phyloP scores from a whole-genome alignment of 352 stramenopile genomes.

The Paralagenidium karlingii region DNA sequence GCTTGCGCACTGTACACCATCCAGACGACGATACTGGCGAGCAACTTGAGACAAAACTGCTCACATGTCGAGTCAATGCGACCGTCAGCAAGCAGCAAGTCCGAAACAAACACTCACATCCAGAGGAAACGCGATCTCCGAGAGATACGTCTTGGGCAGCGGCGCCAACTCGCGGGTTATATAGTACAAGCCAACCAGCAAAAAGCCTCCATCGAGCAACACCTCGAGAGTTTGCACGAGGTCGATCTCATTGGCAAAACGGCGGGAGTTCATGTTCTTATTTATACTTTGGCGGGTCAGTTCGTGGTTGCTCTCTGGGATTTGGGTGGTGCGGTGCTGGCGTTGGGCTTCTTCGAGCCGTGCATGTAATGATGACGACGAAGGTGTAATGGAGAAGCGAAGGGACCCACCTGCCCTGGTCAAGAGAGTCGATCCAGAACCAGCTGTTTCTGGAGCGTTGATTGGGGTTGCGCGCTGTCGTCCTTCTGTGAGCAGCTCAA shows the following conservation, averaged over 20 bases:
- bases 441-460: not conserved
- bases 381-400: too few species aligned
- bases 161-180: slow-evolving; percentile 28
- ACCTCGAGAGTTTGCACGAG: too few species aligned
- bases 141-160: slow-evolving; percentile 62
- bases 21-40: slow-evolving; percentile 30
- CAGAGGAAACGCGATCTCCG: slow-evolving; percentile 58
- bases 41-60: slow-evolving; percentile 51
- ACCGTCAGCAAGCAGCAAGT: not conserved
- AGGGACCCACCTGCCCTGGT: too few species aligned
- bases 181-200: slow-evolving; percentile 39
- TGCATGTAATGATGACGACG: too few species aligned
- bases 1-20: slow-evolving; percentile 21
- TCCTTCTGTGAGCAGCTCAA: not conserved
- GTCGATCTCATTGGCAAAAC: too few species aligned
- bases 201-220: slow-evolving; percentile 22
- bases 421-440: too few species aligned
- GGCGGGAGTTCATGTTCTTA: too few species aligned
- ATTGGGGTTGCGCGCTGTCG: not conserved
- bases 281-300: too few species aligned
- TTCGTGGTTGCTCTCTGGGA: too few species aligned
- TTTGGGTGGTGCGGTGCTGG: too few species aligned
- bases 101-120: slow-evolving; percentile 21
- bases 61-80: not conserved
- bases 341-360: too few species aligned